Conservation (phyloP, 257 asterid species). For the Apocynum venetum region DNA sequence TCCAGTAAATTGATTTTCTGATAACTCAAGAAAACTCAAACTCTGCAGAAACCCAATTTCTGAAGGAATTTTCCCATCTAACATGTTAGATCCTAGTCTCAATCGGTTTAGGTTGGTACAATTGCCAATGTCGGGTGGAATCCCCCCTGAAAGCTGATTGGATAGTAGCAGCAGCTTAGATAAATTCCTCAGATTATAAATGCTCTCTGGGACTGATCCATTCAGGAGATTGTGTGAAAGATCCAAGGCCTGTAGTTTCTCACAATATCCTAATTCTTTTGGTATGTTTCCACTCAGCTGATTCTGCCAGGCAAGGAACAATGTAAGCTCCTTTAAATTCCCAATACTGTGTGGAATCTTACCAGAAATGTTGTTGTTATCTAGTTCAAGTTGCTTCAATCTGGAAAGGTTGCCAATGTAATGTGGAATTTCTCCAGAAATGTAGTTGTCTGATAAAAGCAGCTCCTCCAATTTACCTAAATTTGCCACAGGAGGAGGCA, state of each 20-base stretch:
- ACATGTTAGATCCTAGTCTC: conserved; percentile 53
- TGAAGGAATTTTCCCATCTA: conserved; percentile 47
- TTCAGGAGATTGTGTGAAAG: conserved; percentile 56
- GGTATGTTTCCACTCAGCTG: conserved; percentile 62
- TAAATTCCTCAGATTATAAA: conserved; percentile 56
- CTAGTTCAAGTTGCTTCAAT: conserved; percentile 63
- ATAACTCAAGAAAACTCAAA: conserved; percentile 59
- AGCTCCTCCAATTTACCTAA: conserved; percentile 54
- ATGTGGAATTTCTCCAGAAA: conserved; percentile 49
- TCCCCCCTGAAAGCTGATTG: conserved; percentile 51
- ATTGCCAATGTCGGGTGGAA: conserved; percentile 61
- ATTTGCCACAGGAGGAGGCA: conserved; percentile 45
- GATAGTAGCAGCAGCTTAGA: conserved; percentile 60
- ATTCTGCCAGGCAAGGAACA: conserved; percentile 77
- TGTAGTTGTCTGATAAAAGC: conserved; percentile 55
- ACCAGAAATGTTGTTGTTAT: conserved; percentile 59
- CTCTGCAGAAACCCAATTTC: conserved; percentile 41
- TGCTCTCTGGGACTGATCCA: conserved; percentile 49
- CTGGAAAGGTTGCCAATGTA: conserved; percentile 49
- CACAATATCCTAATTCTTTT: conserved; percentile 42
- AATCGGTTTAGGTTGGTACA: conserved; percentile 54
- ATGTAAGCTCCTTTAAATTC: conserved; percentile 50
- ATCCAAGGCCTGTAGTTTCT: conserved; percentile 55
- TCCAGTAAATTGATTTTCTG: conserved; percentile 53
- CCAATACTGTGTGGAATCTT: conserved; percentile 57